Base-by-base conservation (phyloP, 2,329 filamentous ascomycete genomes). In the Trichophyton verrucosum region DNA sequence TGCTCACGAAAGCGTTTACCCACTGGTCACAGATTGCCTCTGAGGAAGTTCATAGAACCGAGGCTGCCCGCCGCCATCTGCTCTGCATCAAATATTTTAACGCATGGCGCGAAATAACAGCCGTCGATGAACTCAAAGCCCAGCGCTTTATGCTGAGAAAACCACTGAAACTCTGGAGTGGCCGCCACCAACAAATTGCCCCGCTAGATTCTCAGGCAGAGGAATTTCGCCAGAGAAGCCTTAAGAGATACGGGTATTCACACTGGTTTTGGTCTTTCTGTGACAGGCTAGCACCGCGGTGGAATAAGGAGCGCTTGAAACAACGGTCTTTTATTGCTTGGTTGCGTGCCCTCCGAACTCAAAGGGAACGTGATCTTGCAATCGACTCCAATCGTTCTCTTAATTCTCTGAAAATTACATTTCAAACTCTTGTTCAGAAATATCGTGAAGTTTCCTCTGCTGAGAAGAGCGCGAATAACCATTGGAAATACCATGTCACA, bases 1-100 rank as follows among this genome's bases (percentile, higher is more conserved):
- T 89, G 5, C 72, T 86, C 61, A 81, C 79, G 2, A 86, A 84
- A 69, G 80, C 82, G 1, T 84, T 89, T 61, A 81, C 78, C 1
- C 83, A 87, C 64, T 95, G 89, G 89, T 81, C 82, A 9, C 80
- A 81, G 60, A 77, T 81, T 58, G 81, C 87, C 9, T 80, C 79
- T 4, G 83, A 88, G 13, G 83, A 89, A 67, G 77, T 84, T 15
- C 80, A 84, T 64, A 81, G 83, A 46, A 89, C 87, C 3, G 82
- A 81, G 3, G 78, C 84, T 47, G 89, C 88, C 20, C 81, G 87
- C 64, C 79, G 83, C 63, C 87, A 89, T 69, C 83, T 91, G 62
- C 75, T 94, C 60, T 80, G 86, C 60, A 83, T 82, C 11, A 82
- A 82, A 60, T 86, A 85, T 63, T 89, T 89, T 71, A 82, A 82